phyloP scores from a whole-genome alignment of 345 rosid species.

The Arabidopsis thaliana region DNA sequence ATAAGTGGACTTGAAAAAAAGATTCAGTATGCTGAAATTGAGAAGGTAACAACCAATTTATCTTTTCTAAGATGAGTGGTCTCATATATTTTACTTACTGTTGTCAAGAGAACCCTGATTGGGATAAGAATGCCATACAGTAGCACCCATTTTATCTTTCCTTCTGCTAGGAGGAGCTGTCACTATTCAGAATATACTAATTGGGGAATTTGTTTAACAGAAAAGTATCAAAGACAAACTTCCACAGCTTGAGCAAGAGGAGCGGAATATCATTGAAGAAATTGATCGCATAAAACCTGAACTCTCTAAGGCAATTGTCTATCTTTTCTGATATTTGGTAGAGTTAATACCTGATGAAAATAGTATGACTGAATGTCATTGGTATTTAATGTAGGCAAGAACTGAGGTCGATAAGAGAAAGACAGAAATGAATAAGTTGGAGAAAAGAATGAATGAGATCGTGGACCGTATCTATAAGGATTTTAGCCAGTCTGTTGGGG shows the following conservation, averaged over 20 bases:
- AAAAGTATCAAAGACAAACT: conserved; percentile 88
- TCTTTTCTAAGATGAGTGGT: conserved; percentile 18
- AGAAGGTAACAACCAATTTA: conserved; percentile 62
- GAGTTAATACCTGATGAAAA: conserved; percentile 26
- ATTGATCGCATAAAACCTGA: conserved; percentile 71
- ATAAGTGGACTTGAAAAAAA: conserved; percentile 96
- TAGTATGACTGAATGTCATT: conserved; percentile 27
- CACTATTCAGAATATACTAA: conserved; percentile 25
- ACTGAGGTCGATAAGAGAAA: conserved; percentile 67
- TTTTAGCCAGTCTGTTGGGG: conserved; percentile 84
- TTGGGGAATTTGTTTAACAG: conserved; percentile 52
- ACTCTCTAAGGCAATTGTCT: conserved; percentile 62
- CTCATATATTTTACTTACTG: conserved; percentile 10
- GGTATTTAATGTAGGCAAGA: conserved; percentile 61
- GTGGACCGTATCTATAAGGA: conserved; percentile 76
- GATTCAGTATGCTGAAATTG: conserved; percentile 95
- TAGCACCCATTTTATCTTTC: conserved; percentile 13
- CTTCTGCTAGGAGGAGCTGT: conserved; percentile 24
- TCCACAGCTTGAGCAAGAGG: conserved; percentile 73
- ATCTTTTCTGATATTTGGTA: conserved; percentile 30
- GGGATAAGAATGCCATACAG: conserved; percentile 16
- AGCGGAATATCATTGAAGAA: conserved; percentile 65
- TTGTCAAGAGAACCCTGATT: background rate
- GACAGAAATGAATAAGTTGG: conserved; percentile 69
- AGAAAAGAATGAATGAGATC: conserved; percentile 87